phyloP scores from a whole-genome alignment of 1,139 yeast genomes.

The Saccharomyces hybrid region DNA sequence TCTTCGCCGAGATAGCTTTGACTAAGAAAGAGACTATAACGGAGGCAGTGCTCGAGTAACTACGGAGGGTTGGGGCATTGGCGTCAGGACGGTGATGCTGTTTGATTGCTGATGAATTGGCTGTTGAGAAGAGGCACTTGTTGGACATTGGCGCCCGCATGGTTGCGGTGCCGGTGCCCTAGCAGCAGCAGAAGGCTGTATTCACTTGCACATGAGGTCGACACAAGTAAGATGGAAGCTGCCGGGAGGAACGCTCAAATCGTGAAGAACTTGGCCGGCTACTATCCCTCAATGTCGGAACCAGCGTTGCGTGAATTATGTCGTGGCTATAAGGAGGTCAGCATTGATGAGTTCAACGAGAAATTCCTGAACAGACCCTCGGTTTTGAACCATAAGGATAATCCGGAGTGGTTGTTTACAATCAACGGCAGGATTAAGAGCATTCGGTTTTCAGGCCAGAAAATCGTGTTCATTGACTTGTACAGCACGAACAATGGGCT shows the following conservation, averaged over 20 bases:
- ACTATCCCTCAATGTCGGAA: slow-evolving; percentile 26
- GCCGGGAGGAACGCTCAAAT: slow-evolving; percentile 1
- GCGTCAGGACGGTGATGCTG: background rate
- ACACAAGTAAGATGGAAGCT: background rate
- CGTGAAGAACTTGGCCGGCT: slow-evolving; percentile 5
- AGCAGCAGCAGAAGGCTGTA: background rate
- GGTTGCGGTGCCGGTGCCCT: background rate
- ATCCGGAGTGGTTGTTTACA: background rate
- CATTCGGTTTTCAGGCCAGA: slow-evolving; percentile 28
- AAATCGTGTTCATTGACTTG: slow-evolving; percentile 30
- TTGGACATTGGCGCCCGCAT: background rate
- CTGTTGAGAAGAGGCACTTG: background rate
- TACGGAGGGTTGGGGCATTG: too few relatives aligned
- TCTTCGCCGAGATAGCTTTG: background rate
- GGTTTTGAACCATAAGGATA: background rate
- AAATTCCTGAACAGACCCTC: slow-evolving; percentile 5
- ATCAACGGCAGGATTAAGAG: slow-evolving; percentile 23
- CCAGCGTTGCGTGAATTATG: background rate
- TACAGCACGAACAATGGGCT: slow-evolving; percentile 5
- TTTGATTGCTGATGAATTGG: background rate
- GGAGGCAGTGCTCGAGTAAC: too few relatives aligned
- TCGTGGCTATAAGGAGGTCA: background rate
- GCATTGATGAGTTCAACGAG: slow-evolving; percentile 11
- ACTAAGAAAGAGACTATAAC: background rate
- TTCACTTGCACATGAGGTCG: background rate